phyloP scores from a whole-genome alignment of 148 eudicot genomes.

The Limonium bicolor region DNA sequence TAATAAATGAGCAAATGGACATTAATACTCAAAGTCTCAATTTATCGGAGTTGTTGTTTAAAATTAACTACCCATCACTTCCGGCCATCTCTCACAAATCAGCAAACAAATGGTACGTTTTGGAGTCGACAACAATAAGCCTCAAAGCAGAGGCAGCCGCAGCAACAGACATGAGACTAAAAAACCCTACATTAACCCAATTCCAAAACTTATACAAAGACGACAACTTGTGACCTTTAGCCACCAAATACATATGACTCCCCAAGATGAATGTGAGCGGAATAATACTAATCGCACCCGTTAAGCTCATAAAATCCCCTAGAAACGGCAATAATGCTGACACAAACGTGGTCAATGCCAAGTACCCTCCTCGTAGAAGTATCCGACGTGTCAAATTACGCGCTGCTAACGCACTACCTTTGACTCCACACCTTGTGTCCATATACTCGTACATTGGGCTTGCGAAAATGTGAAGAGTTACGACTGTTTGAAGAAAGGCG shows the following conservation, averaged over 20 bases:
- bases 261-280: constrained; percentile 84
- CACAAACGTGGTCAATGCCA: constrained; percentile 43
- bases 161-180: too few relatives aligned
- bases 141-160: too few relatives aligned
- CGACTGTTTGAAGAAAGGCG: constrained; percentile 66
- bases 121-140: too few relatives aligned
- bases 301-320: constrained; percentile 85
- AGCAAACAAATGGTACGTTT: background rate
- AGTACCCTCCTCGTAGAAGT: constrained; percentile 58
- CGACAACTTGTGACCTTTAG: too few relatives aligned
- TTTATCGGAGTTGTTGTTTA: too few relatives aligned
- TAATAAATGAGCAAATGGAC: too few relatives aligned
- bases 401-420: constrained; percentile 46
- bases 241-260: too few relatives aligned
- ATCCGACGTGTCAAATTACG: constrained; percentile 47
- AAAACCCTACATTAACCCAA: too few relatives aligned
- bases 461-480: constrained; percentile 84
- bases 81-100: background rate
- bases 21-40: too few relatives aligned
- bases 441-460: constrained; percentile 80
- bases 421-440: constrained; percentile 61
- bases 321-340: constrained; percentile 65
- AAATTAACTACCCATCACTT: too few relatives aligned
- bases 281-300: constrained; percentile 77
- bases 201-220: too few relatives aligned